These are phyloP conservation scores for Silybum marianum DNA, from an alignment of 129 eudicot species.

Conservation along the genomic window DNA sequence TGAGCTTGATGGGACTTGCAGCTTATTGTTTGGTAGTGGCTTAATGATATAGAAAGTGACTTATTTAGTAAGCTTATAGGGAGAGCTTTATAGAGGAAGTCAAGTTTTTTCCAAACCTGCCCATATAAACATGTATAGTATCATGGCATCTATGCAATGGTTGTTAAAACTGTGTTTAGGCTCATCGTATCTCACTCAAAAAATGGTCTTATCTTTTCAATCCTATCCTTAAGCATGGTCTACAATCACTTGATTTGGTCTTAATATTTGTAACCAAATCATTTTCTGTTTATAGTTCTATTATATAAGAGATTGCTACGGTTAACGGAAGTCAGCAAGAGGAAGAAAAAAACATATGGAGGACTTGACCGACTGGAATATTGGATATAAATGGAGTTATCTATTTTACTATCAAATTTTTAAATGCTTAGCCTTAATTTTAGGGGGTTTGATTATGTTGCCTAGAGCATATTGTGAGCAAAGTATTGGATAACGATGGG, in stretches of 20 bases:
- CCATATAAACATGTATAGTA: background rate
- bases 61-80: background rate
- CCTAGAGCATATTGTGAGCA: background rate
- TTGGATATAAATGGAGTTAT: background rate
- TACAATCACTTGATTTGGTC: background rate
- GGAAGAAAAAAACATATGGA: background rate
- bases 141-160: background rate
- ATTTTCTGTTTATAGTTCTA: background rate
- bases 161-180: background rate
- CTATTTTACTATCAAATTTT: background rate
- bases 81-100: background rate
- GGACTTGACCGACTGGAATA: background rate
- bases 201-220: background rate
- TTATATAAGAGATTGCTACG: background rate
- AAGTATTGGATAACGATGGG: background rate
- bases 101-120: background rate
- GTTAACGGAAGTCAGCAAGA: background rate
- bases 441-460: background rate
- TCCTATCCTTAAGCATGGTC: background rate
- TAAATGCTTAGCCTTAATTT: background rate
- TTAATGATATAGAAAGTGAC: background rate
- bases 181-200: background rate
- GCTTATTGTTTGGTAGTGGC: background rate
- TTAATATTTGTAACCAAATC: background rate
- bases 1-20: background rate